Evolutionary conservation across 495 filamentous ascomycete genomes (phyloP).

Genomic region (Neurospora sp.): DNA sequence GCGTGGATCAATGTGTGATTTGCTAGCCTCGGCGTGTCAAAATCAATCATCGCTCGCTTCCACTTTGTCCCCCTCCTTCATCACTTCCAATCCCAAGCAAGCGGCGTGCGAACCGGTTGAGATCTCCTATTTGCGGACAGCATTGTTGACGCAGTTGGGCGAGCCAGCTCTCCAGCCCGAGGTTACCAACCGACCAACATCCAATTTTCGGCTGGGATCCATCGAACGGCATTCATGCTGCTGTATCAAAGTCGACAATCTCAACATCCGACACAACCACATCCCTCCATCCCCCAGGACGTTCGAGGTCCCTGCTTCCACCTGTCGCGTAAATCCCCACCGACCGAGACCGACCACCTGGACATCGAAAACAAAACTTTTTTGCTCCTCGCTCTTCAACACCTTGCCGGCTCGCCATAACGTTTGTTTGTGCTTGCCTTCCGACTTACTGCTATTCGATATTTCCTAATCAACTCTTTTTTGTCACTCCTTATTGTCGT

Average conservation of each 20-base stretch:
- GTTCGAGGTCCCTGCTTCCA: background rate
- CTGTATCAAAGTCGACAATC: background rate
- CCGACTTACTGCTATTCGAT: background rate
- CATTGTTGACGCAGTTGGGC: background rate
- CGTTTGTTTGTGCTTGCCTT: background rate
- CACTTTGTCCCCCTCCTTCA: conserved; percentile 8
- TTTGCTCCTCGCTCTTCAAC: background rate
- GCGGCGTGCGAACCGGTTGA: background rate
- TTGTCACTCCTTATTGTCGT: background rate
- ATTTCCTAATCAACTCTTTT: background rate
- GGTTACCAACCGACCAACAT: background rate
- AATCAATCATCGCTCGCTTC: conserved; percentile 11
- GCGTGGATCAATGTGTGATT: conserved; percentile 17
- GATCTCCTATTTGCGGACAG: background rate
- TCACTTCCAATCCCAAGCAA: conserved; percentile 7
- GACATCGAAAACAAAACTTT: background rate
- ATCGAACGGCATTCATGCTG: background rate
- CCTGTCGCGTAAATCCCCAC: background rate
- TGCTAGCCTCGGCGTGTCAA: conserved; percentile 20
- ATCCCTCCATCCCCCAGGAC: background rate
- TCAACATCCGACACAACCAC: background rate
- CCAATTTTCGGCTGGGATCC: background rate
- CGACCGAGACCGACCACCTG: background rate
- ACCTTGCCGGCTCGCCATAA: background rate
- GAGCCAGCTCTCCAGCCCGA: background rate